Conservation (phyloP, 768 basidiomycete species). For the Pluteus cervinus region DNA sequence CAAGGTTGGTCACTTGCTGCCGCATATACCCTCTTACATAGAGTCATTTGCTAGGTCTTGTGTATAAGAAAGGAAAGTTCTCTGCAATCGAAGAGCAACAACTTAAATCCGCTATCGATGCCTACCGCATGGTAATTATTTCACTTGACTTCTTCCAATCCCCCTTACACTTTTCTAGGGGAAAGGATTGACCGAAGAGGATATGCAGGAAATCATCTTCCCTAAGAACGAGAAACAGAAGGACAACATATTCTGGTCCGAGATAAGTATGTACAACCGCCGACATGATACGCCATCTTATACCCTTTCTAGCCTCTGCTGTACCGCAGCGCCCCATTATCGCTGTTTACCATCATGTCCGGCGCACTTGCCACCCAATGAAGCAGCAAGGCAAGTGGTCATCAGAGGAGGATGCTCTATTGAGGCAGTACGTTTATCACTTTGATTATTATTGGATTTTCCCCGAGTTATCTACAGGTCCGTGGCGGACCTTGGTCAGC, state of each 20-base stretch:
- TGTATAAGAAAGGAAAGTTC: slow-evolving; percentile 86
- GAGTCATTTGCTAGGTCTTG: slow-evolving; percentile 45
- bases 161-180: slow-evolving; percentile 25
- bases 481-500: slow-evolving; percentile 61
- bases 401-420: slow-evolving; percentile 53
- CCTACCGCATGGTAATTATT: slow-evolving; percentile 43
- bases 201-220: slow-evolving; percentile 62
- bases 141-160: background rate
- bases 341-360: slow-evolving; percentile 79
- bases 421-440: slow-evolving; percentile 49
- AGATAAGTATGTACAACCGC: slow-evolving; percentile 75
- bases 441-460: slow-evolving; percentile 1
- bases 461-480: slow-evolving; percentile 40
- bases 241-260: slow-evolving; percentile 72
- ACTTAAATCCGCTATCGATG: slow-evolving; percentile 56
- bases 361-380: slow-evolving; percentile 63
- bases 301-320: slow-evolving; percentile 45
- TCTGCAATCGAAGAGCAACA: slow-evolving; percentile 72
- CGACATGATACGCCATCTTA: too few relatives aligned
- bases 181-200: slow-evolving; percentile 46
- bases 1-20: slow-evolving; percentile 45
- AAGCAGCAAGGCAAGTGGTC: slow-evolving; percentile 69
- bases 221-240: slow-evolving; percentile 54
- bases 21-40: background rate
- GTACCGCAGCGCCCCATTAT: slow-evolving; percentile 74